Base-by-base conservation (phyloP, 2,329 filamentous ascomycete species). In the Thielaviopsis euricoi region DNA sequence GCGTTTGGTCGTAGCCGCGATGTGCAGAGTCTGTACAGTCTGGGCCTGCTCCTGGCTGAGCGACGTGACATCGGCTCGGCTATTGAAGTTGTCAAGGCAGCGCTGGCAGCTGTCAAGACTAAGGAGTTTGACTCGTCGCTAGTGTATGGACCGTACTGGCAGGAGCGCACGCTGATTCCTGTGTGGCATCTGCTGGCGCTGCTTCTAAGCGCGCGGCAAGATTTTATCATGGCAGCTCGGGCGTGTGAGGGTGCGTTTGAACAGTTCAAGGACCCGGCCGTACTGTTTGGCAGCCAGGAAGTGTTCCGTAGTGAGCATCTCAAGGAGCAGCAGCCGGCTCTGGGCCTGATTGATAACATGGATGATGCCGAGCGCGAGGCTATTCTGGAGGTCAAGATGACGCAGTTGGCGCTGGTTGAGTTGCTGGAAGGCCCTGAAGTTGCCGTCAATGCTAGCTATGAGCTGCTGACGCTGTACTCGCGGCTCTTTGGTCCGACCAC, bases 301-400 rank as follows among this genome's bases (percentile, higher is more conserved):
- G 64, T 69, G 2, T 86, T 78, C 63, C 76, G 78, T 63, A 86
- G 83, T 64, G 82, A 86, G 61, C 83, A 87, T 65, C 71, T 87
- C 48, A 85, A 85, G 48, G 73, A 70, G 1, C 76, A 74, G 58
- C 62, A 62, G 10, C 29, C 53, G 17, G 33, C 57, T 7, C 33
- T 62, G 5, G 62, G 63, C 7, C 67, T 87, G 52, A 77, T 94
- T 0, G 86, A 91, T 63, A 82, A 87, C 51, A 87, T 96, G 82
- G 85, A 89, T 62, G 81, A 83, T 59, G 81, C 82, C 25, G 90
- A 97, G 67, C 94, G 89, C 66, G 87, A 90, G 68, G 80, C 81
- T 53, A 84, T 98, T 49, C 71, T 98, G n/a, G 87, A 97, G 69
- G 83, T 96, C 61, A 95, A 95, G 69, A 95, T 97, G 81, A 96